Base-by-base conservation (phyloP, 139 green algal species). In the Zygnema circumcarinatum region DNA sequence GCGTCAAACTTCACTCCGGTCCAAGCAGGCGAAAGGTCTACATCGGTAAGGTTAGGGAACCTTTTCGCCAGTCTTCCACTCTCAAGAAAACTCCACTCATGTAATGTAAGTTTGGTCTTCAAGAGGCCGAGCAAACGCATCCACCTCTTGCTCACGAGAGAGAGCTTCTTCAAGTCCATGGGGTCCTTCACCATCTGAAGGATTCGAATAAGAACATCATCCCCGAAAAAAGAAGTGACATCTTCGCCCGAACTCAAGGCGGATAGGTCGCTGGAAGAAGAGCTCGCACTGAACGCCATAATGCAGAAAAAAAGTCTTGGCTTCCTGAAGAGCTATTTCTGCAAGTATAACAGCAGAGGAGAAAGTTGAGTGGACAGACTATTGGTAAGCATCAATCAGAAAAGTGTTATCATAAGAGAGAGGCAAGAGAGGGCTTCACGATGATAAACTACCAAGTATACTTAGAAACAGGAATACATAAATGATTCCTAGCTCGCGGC, bases 11-110 rank as follows among this genome's bases (percentile, higher is more conserved):
- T 62, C 47, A 16, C 7, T 62, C 69, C 36, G 7, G 69, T 79
- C 79, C 79, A 86, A 16, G 79, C 79, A 32, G 40, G 40, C 25
- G 79, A 56, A 2, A 86, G 79, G 31, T 86, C 79, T 1, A 86
- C n/a, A 36, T 79, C 41, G 11, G 79, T 76, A 16, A 86, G 79
- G 41, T 86, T 86, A 22, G 79, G 79, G n/a, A 86, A 86, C 22
- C 79, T 67, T 38, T 86, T 38, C 25, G 29, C 39, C 41, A 86
- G 2, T 38, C 79, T 52, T 16, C 79, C 79, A 16, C 11, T 42
- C 41, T 86, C 79, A 29, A 86, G 41, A 38, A 86, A 73, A 68
- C 40, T 39, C 79, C 79, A 86, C 33, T 86, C 79, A 25, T 39
- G 67, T 21, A 86, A 29, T 54, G 62, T 86, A 29, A 86, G 25